Percentiles rank a stretch among this genome's conserved stretches.
phyloP scores from a whole-genome alignment of 306 rosid genomes.

The Castanopsis chinensis region DNA sequence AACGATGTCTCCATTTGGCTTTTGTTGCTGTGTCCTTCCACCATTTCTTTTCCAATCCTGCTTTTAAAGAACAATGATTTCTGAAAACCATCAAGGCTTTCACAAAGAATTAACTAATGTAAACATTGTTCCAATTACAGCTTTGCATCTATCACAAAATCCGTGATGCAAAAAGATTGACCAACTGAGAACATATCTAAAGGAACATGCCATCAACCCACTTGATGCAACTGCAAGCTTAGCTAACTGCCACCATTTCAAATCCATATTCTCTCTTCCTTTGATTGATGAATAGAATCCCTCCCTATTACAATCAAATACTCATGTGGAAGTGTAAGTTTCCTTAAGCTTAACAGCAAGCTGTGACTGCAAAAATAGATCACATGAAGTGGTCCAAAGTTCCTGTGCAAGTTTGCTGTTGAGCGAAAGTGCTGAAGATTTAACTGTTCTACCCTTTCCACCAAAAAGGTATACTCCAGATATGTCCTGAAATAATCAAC shows the following conservation, averaged over 20 bases:
- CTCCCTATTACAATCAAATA: constrained; percentile 18
- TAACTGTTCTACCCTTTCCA: constrained; percentile 59
- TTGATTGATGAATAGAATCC: neutral
- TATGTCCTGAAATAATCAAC: constrained; percentile 49
- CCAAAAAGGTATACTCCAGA: constrained; percentile 83
- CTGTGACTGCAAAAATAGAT: constrained; percentile 52
- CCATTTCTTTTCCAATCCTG: too few species aligned
- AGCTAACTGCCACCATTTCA: neutral
- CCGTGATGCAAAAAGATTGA: neutral
- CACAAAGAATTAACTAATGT: neutral
- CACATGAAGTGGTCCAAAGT: constrained; percentile 72
- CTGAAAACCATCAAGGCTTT: neutral
- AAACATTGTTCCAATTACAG: neutral
- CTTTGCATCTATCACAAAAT: neutral
- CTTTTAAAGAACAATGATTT: too few species aligned
- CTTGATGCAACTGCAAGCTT: neutral
- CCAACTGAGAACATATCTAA: neutral
- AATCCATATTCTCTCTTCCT: neutral
- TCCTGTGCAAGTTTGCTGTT: constrained; percentile 52
- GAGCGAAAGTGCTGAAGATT: constrained; percentile 58
- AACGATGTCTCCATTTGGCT: too few species aligned
- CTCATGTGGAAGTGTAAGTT: constrained; percentile 5
- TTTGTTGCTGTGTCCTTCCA: too few species aligned
- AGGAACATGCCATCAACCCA: constrained; percentile 9
- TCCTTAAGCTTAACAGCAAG: constrained; percentile 29